These are phyloP conservation scores for Avicennia marina DNA, from an alignment of 257 asterid genomes.

Conservation along the genomic window DNA sequence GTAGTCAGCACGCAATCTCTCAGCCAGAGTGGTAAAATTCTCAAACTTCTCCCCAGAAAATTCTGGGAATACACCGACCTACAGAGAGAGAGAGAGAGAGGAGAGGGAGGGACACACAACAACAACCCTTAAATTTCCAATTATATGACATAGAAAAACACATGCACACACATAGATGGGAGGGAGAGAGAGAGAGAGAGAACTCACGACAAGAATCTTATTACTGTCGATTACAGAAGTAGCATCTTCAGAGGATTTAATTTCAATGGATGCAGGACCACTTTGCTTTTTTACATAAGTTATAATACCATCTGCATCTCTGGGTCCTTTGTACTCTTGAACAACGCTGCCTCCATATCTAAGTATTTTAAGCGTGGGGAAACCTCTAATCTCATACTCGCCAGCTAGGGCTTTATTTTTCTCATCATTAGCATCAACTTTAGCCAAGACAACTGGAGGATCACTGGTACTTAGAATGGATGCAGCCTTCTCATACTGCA, in stretches of 20 bases:
- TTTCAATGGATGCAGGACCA: slow-evolving; percentile 77
- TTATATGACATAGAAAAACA: neutral
- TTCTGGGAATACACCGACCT: slow-evolving; percentile 93
- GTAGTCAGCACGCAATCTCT: slow-evolving; percentile 75
- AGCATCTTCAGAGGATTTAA: slow-evolving; percentile 65
- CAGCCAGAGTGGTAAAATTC: slow-evolving; percentile 74
- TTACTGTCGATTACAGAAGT: slow-evolving; percentile 37
- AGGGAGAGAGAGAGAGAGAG: slow-evolving; percentile 7
- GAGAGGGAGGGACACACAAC: neutral
- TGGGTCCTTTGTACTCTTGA: slow-evolving; percentile 92
- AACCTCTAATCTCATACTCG: slow-evolving; percentile 60
- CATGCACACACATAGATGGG: neutral
- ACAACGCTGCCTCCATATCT: slow-evolving; percentile 72
- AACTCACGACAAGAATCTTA: slow-evolving; percentile 72
- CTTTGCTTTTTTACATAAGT: slow-evolving; percentile 63
- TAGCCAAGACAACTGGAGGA: slow-evolving; percentile 69
- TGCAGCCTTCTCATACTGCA: slow-evolving; percentile 93
- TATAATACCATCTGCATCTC: slow-evolving; percentile 85
- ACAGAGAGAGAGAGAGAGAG: neutral
- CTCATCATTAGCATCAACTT: slow-evolving; percentile 68
- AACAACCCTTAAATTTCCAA: slow-evolving; percentile 10
- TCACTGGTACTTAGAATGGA: slow-evolving; percentile 61
- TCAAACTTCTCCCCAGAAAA: slow-evolving; percentile 86
- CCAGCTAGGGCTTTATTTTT: slow-evolving; percentile 49
- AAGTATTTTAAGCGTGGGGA: slow-evolving; percentile 74